phyloP scores from a whole-genome alignment of 306 rosid genomes.

The Vachellia pachyceras region DNA sequence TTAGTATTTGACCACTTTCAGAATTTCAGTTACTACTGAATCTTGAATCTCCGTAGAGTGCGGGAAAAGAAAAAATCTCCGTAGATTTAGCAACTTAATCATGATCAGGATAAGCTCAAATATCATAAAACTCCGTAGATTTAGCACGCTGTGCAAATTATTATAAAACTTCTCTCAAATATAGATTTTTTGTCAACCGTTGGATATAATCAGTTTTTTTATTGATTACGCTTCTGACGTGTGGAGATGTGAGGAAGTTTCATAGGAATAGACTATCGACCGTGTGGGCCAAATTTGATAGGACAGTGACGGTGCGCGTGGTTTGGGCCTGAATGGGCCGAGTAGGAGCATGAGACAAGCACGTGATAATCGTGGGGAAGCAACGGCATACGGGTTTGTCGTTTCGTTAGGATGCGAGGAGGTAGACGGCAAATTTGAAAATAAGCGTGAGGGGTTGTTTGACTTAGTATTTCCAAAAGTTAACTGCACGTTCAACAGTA shows the following conservation, averaged over 20 bases:
- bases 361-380: slow-evolving; percentile 10
- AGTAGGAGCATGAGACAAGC: neutral
- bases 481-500: too few species aligned
- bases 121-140: too few species aligned
- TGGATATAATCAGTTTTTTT: neutral
- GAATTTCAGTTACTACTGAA: neutral
- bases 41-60: neutral
- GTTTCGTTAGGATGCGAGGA: neutral
- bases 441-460: neutral
- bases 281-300: neutral
- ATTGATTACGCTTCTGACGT: neutral
- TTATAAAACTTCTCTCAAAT: too few species aligned
- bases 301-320: neutral
- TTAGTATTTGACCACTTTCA: neutral
- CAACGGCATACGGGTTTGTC: neutral
- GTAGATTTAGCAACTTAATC: neutral
- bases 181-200: too few species aligned
- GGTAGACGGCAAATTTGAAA: neutral
- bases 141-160: neutral
- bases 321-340: slow-evolving; percentile 17
- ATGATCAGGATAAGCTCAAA: neutral
- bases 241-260: neutral
- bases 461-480: too few species aligned
- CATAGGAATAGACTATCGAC: neutral
- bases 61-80: too few species aligned